These are phyloP conservation scores for Lichtheimia corymbifera DNA, from an alignment of 371 early-diverging fungal species.

Conservation along the genomic window DNA sequence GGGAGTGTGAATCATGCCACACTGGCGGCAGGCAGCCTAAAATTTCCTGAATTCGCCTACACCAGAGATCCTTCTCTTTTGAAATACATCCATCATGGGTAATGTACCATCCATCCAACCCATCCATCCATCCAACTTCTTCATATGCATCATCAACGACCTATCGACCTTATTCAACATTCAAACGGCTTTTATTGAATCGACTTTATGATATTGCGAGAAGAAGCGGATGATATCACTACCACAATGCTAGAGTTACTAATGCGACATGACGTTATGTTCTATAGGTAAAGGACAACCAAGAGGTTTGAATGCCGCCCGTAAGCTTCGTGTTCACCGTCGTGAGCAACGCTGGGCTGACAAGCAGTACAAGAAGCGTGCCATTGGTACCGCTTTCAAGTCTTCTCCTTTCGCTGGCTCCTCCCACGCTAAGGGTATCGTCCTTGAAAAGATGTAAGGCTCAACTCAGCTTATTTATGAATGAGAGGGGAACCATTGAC, in stretches of 20 bases:
- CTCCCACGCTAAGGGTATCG: slow-evolving; percentile 99
- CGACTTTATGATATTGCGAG: background rate
- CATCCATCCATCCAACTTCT: slow-evolving; percentile 21
- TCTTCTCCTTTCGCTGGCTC: slow-evolving; percentile 98
- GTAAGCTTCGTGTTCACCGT: slow-evolving; percentile 95
- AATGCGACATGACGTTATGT: too few species aligned
- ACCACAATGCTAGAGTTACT: too few species aligned
- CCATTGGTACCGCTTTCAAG: slow-evolving; percentile 97
- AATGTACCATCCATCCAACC: slow-evolving; percentile 12
- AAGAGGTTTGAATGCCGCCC: slow-evolving; percentile 98
- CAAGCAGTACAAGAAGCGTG: slow-evolving; percentile 97
- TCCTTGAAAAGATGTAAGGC: slow-evolving; percentile 98
- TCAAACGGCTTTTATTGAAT: background rate
- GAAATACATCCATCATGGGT: slow-evolving; percentile 23
- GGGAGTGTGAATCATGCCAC: too few species aligned
- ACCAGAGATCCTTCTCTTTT: slow-evolving; percentile 16
- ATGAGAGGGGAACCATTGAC: too few species aligned
- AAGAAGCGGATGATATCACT: too few species aligned
- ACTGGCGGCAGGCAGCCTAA: too few species aligned
- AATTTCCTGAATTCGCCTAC: background rate
- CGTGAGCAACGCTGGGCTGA: slow-evolving; percentile 99
- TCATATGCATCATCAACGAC: too few species aligned
- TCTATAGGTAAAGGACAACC: slow-evolving; percentile 88
- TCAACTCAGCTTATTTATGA: too few species aligned
- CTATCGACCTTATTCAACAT: background rate